A percentile compares a stretch with the other conserved stretches of the same genome.
These are phyloP conservation scores for Nemania sp. DNA, from an alignment of 2,329 filamentous ascomycete species.

Conservation along the genomic window DNA sequence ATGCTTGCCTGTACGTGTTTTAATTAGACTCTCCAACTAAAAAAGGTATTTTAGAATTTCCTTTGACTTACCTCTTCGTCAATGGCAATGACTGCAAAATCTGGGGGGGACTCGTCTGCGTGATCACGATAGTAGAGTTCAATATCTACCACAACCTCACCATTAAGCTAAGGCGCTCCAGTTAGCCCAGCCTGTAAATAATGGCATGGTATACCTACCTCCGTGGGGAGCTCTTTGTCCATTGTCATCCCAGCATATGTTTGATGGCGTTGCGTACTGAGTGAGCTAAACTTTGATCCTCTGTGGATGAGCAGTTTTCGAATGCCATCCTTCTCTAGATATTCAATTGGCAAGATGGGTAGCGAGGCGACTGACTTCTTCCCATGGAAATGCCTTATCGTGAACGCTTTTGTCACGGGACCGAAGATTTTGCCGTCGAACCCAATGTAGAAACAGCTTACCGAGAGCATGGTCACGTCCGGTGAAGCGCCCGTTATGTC, in stretches of 20 bases:
- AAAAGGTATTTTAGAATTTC: too few relatives aligned
- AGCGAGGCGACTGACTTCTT: neutral
- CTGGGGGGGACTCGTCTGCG: neutral
- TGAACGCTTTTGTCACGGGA: neutral
- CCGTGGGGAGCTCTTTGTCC: neutral
- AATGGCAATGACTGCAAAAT: neutral
- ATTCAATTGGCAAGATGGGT: neutral
- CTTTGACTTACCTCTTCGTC: neutral
- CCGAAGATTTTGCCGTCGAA: neutral
- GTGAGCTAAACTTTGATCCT: neutral
- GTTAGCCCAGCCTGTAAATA: neutral
- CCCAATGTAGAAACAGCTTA: neutral
- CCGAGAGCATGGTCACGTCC: neutral
- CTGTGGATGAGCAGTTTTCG: neutral
- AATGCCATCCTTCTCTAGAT: neutral
- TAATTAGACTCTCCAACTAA: neutral
- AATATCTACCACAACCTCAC: slow-evolving; percentile 1
- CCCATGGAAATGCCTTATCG: neutral
- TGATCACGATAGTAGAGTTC: slow-evolving; percentile 5
- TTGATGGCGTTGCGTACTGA: neutral
- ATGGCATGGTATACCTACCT: neutral
- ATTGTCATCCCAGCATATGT: neutral
- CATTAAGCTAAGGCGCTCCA: neutral
- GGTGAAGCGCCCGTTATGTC: neutral
- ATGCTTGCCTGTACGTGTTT: neutral